Percentiles rank a stretch among this genome's conserved stretches.
Evolutionary conservation across 2,329 filamentous ascomycete genomes (phyloP).

Genomic region (Tympanopsis confertula): DNA sequence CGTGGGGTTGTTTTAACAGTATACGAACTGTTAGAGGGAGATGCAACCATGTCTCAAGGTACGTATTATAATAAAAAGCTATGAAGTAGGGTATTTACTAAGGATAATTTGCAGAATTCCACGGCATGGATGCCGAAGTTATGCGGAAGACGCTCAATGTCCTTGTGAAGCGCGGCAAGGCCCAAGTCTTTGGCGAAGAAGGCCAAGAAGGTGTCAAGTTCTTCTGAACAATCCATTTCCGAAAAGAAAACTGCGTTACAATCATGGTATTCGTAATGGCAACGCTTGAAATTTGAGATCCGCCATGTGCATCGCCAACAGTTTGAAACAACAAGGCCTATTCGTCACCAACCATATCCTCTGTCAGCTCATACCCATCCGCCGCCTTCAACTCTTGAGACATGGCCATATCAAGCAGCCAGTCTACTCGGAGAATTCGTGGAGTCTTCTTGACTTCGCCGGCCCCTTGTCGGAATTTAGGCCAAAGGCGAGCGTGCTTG

Average conservation of each 20-base stretch:
- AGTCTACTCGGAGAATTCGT: slow-evolving; percentile 73
- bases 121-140: slow-evolving; percentile 76
- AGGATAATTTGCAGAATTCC: slow-evolving; percentile 48
- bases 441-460: slow-evolving; percentile 67
- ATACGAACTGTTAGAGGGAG: slow-evolving; percentile 84
- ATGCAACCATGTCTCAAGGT: slow-evolving; percentile 62
- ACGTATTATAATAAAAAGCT: slow-evolving; percentile 15
- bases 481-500: slow-evolving; percentile 67
- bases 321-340: too few species aligned
- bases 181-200: slow-evolving; percentile 83
- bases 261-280: too few species aligned
- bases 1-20: slow-evolving; percentile 81
- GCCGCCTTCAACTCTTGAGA: slow-evolving; percentile 53
- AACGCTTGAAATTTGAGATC: too few species aligned
- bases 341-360: neutral
- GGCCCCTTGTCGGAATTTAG: slow-evolving; percentile 69
- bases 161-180: slow-evolving; percentile 80
- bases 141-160: slow-evolving; percentile 69
- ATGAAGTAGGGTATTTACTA: slow-evolving; percentile 1
- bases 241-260: too few species aligned
- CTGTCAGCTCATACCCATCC: neutral
- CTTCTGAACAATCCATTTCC: slow-evolving; percentile 59
- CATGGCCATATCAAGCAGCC: slow-evolving; percentile 84
- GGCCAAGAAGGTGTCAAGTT: slow-evolving; percentile 92
- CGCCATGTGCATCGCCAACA: too few species aligned